These are phyloP conservation scores for Aureoboletus auriporus DNA, from an alignment of 768 basidiomycete species.

Conservation along the genomic window DNA sequence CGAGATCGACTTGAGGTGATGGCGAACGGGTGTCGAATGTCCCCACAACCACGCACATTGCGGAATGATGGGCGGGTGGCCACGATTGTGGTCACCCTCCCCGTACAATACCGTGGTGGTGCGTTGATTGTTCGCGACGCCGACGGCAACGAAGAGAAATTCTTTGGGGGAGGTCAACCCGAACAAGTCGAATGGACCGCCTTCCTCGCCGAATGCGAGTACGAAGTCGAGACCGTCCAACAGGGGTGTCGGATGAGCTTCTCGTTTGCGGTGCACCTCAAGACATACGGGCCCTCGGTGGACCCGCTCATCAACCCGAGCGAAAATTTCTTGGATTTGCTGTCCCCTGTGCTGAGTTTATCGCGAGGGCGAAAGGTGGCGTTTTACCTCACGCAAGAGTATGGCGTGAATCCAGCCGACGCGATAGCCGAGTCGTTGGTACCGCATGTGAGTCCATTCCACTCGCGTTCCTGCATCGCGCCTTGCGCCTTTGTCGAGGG, in stretches of 20 bases:
- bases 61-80: conserved; percentile 67
- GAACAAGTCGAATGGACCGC: conserved; percentile 78
- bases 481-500: neutral
- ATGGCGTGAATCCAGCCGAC: conserved; percentile 67
- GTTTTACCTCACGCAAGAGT: conserved; percentile 67
- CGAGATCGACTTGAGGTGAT: conserved; percentile 72
- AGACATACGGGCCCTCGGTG: conserved; percentile 59
- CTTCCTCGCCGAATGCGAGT: conserved; percentile 69
- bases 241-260: conserved; percentile 67
- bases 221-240: conserved; percentile 67
- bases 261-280: conserved; percentile 68
- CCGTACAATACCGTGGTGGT: conserved; percentile 72
- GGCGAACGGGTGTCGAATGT: conserved; percentile 54
- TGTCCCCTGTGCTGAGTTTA: conserved; percentile 69
- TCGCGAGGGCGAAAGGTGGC: conserved; percentile 69
- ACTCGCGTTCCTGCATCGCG: conserved; percentile 8
- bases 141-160: conserved; percentile 57
- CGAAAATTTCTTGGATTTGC: conserved; percentile 66
- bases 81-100: conserved; percentile 69
- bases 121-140: conserved; percentile 52
- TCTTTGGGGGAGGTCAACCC: conserved; percentile 55
- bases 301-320: conserved; percentile 70
- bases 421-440: conserved; percentile 66
- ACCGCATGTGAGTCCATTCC: conserved; percentile 51
- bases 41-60: conserved; percentile 47